A percentile compares a stretch with the other conserved stretches of the same genome.
Evolutionary conservation across 306 rosid species (phyloP).

Genomic region (Sesbania bispinosa): DNA sequence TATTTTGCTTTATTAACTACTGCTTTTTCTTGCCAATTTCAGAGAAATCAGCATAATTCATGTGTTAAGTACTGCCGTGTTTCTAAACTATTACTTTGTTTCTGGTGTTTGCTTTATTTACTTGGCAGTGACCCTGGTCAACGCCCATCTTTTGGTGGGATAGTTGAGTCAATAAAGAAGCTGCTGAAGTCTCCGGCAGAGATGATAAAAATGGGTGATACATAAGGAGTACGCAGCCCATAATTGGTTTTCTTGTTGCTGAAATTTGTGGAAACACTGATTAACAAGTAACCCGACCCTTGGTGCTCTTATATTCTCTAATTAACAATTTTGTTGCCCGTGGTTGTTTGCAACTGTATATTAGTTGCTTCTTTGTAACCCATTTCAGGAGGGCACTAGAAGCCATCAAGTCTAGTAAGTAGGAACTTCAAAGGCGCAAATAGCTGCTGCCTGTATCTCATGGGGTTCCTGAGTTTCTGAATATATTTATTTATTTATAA

Average conservation of each 20-base stretch:
- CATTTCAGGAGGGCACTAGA: slow-evolving; percentile 17
- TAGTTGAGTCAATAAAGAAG: slow-evolving; percentile 82
- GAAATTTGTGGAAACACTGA: slow-evolving; percentile 19
- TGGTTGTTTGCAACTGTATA: slow-evolving; percentile 37
- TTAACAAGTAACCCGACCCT: slow-evolving; percentile 24
- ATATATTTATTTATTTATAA: background rate
- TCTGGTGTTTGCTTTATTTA: slow-evolving; percentile 27
- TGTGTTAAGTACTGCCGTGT: background rate
- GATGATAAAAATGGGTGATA: slow-evolving; percentile 55
- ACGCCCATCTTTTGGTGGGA: slow-evolving; percentile 66
- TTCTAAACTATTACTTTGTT: background rate
- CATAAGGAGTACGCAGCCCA: slow-evolving; percentile 11
- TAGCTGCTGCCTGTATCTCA: background rate
- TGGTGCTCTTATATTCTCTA: slow-evolving; percentile 18
- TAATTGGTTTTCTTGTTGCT: slow-evolving; percentile 1
- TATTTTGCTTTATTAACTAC: no score
- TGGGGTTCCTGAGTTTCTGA: background rate
- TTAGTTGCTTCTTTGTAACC: slow-evolving; percentile 26
- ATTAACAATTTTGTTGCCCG: slow-evolving; percentile 10
- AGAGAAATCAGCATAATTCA: background rate
- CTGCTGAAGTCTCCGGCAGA: slow-evolving; percentile 76
- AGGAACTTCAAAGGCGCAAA: background rate
- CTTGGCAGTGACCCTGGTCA: slow-evolving; percentile 66
- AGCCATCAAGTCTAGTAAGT: slow-evolving; percentile 7
- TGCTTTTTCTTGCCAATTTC: background rate